These are phyloP conservation scores for Canna indica DNA, from an alignment of 176 grass and related monocot species.

Conservation along the genomic window DNA sequence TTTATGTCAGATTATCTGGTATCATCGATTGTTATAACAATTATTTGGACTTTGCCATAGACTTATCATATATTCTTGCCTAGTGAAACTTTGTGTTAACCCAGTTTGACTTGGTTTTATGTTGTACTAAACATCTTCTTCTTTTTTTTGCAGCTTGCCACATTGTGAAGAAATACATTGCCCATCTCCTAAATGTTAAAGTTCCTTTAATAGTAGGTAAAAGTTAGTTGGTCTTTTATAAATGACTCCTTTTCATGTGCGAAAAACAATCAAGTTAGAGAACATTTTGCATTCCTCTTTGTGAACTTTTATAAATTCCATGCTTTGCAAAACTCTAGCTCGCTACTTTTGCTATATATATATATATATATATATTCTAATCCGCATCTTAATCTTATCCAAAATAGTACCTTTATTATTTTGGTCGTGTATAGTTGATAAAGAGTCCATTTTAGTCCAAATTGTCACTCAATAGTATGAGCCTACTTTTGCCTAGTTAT, in stretches of 20 bases:
- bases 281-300: too few relatives aligned
- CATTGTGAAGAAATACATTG: constrained; percentile 88
- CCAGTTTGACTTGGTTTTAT: background rate
- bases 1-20: too few relatives aligned
- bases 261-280: background rate
- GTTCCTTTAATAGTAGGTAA: constrained; percentile 84
- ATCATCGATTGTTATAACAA: too few relatives aligned
- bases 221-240: background rate
- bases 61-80: too few relatives aligned
- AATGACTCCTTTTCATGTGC: background rate
- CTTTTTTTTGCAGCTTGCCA: constrained; percentile 78
- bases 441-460: background rate
- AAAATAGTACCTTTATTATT: background rate
- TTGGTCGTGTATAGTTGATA: background rate
- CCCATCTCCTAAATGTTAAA: constrained; percentile 59
- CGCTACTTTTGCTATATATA: background rate
- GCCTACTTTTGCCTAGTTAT: background rate
- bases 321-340: too few relatives aligned
- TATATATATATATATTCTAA: too few relatives aligned
- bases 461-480: background rate
- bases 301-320: too few relatives aligned
- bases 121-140: background rate
- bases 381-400: background rate
- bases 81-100: background rate
- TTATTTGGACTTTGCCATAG: background rate